A percentile compares a stretch with the other conserved stretches of the same genome.
phyloP scores from a whole-genome alignment of 345 rosid species.

The Pelargonium nanum region DNA sequence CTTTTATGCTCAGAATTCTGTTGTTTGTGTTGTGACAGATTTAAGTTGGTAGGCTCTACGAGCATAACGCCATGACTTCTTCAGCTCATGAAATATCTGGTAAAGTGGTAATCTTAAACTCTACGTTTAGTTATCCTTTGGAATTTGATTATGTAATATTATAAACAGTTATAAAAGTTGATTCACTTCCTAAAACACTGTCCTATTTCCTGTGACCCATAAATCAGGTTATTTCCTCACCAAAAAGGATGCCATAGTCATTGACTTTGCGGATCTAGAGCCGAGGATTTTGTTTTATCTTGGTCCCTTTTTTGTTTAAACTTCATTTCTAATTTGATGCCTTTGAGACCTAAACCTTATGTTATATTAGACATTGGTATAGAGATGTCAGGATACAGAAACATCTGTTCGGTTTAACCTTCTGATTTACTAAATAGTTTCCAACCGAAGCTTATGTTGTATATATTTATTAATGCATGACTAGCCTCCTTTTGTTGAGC shows the following conservation, averaged over 20 bases:
- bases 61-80: neutral
- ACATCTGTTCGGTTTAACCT: neutral
- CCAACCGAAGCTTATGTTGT: neutral
- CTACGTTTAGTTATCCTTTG: neutral
- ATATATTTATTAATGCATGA: neutral
- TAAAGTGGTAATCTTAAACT: neutral
- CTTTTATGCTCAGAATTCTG: too few relatives aligned
- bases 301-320: too few relatives aligned
- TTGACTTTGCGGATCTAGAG: neutral
- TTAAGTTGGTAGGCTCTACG: neutral
- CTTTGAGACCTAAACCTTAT: neutral
- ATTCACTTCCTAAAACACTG: neutral
- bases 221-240: neutral
- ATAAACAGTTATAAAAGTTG: neutral
- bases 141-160: neutral
- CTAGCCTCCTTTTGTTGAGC: neutral
- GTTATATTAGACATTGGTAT: neutral
- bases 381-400: neutral
- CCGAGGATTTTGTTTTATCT: neutral
- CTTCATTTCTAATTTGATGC: neutral
- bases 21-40: too few relatives aligned
- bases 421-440: neutral
- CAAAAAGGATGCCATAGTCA: neutral
- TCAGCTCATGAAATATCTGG: neutral
- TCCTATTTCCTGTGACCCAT: neutral